phyloP scores from a whole-genome alignment of 176 grass and related monocot genomes.

The Rhynchospora pubera region DNA sequence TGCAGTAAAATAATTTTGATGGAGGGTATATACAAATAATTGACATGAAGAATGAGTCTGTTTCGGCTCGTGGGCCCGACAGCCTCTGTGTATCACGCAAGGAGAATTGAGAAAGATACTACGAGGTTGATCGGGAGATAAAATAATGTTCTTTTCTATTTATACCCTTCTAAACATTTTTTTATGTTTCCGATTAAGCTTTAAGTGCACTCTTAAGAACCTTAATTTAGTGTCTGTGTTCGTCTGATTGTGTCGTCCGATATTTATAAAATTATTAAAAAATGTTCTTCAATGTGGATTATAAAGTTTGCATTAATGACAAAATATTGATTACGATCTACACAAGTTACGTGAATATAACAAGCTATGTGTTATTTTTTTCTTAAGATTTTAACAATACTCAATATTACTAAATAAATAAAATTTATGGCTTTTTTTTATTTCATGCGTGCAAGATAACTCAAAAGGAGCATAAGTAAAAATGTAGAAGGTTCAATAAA shows the following conservation, averaged over 20 bases:
- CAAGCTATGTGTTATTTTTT: neutral
- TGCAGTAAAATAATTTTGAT: neutral
- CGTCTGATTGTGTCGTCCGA: neutral
- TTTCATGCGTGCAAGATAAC: neutral
- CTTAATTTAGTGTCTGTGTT: neutral
- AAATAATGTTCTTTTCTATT: neutral
- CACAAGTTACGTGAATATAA: neutral
- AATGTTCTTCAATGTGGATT: neutral
- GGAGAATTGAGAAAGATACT: neutral
- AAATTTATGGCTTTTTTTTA: neutral
- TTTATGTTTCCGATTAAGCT: neutral
- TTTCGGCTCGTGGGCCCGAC: conserved; percentile 19
- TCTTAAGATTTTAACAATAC: neutral
- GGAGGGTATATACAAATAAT: neutral
- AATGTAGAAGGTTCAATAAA: neutral
- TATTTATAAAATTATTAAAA: neutral
- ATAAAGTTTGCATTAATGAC: neutral
- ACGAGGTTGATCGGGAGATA: neutral
- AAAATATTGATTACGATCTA: neutral
- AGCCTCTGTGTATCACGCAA: neutral
- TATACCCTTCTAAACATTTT: neutral
- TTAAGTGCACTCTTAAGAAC: neutral
- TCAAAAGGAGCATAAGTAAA: neutral
- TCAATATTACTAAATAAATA: too few species aligned
- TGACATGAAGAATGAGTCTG: neutral